Conservation (phyloP, 345 rosid species). For the thale cress (Arabidopsis thaliana) region DNA sequence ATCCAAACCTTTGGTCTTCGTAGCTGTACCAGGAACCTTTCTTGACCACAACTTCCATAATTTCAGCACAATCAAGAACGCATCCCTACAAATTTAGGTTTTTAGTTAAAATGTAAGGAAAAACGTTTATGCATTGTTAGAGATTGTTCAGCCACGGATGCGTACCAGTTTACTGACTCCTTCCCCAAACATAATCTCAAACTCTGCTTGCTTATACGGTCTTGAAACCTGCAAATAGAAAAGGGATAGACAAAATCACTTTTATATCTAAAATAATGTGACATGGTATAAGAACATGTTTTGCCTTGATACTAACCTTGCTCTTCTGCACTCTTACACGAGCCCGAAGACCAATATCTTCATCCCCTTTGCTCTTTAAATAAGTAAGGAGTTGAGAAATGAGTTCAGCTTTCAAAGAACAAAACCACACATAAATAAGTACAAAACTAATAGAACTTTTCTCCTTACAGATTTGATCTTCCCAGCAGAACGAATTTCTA, state of each 20-base stretch:
- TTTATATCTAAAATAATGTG: background rate
- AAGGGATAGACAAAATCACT: background rate
- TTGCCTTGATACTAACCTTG: constrained; percentile 60
- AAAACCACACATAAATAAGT: constrained; percentile 12
- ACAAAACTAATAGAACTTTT: constrained; percentile 16
- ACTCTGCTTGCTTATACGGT: constrained; percentile 96
- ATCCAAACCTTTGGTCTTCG: constrained; percentile 77
- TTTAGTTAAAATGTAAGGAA: constrained; percentile 26
- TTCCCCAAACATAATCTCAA: constrained; percentile 93
- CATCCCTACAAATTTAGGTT: constrained; percentile 68
- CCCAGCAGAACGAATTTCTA: constrained; percentile 92
- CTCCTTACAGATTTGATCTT: constrained; percentile 94
- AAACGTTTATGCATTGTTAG: constrained; percentile 9
- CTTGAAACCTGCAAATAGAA: constrained; percentile 71
- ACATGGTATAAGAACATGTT: constrained; percentile 2
- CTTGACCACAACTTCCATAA: constrained; percentile 78
- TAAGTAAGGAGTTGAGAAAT: constrained; percentile 1
- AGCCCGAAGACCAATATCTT: constrained; percentile 86
- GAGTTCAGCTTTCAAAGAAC: constrained; percentile 8
- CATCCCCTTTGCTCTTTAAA: constrained; percentile 82
- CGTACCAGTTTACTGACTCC: constrained; percentile 94
- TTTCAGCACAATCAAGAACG: constrained; percentile 86
- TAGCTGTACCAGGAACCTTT: constrained; percentile 98
- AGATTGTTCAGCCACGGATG: constrained; percentile 20
- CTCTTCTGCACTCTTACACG: constrained; percentile 98